Conservation (phyloP, 306 rosid genomes). For the Cicer judaicum region DNA sequence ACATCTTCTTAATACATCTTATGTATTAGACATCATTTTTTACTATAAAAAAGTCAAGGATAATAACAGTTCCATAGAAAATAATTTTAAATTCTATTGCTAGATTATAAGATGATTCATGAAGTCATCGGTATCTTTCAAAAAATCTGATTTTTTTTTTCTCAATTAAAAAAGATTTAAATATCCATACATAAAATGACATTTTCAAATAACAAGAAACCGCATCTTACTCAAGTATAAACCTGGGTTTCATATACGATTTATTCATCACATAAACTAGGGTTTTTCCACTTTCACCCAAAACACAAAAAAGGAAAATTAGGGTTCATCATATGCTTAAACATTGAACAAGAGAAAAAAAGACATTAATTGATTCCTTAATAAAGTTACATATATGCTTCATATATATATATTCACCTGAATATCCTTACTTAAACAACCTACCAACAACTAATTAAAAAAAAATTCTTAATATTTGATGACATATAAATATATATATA, state of each 20-base stretch:
- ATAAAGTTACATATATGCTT: constrained; percentile 22
- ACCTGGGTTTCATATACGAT: constrained; percentile 21
- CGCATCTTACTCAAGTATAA: constrained; percentile 26
- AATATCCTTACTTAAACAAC: constrained; percentile 32
- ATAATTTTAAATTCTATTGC: not conserved
- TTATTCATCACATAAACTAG: constrained; percentile 36
- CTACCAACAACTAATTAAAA: constrained; percentile 19
- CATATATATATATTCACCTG: constrained; percentile 23
- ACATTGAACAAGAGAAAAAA: not conserved
- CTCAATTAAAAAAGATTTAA: not conserved
- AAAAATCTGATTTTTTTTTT: not conserved
- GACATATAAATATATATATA: not conserved
- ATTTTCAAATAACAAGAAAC: constrained; percentile 26
- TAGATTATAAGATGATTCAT: constrained; percentile 18
- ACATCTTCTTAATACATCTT: too few species aligned
- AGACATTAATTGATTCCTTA: constrained; percentile 3
- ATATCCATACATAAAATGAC: constrained; percentile 32
- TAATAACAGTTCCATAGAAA: constrained; percentile 36
- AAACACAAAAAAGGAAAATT: constrained; percentile 1
- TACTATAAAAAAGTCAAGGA: constrained; percentile 9
- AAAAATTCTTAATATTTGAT: constrained; percentile 24
- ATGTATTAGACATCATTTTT: not conserved
- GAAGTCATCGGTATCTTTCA: constrained; percentile 30
- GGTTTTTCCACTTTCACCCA: constrained; percentile 40
- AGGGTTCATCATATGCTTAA: constrained; percentile 46